Evolutionary conservation across 108 stramenopile genomes (phyloP).

Genomic region (Fragilaria radians): DNA sequence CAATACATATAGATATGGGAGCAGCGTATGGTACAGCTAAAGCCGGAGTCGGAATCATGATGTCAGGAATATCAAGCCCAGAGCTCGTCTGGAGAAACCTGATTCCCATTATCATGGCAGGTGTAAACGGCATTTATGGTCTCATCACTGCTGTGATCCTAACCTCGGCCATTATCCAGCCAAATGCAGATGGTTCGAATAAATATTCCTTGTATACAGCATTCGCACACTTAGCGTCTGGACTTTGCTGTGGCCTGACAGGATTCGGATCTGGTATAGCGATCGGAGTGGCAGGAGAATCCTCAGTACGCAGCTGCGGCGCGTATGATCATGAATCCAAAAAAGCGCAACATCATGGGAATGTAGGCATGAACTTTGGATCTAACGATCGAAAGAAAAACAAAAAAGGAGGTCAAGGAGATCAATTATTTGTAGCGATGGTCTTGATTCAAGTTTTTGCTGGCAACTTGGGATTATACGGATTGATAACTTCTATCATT

Average conservation of each 20-base stretch:
- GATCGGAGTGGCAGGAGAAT: constrained; percentile 45
- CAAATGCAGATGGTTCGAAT: constrained; percentile 15
- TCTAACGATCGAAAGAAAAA: not conserved
- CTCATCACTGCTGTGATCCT: constrained; percentile 46
- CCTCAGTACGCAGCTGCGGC: constrained; percentile 22
- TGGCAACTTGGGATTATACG: constrained; percentile 16
- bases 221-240: constrained; percentile 41
- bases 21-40: constrained; percentile 46
- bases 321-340: not conserved
- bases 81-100: constrained; percentile 40
- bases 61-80: constrained; percentile 37
- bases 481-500: constrained; percentile 19
- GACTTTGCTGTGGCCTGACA: constrained; percentile 47
- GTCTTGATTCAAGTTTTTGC: constrained; percentile 22
- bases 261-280: constrained; percentile 38
- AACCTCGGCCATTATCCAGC: constrained; percentile 24
- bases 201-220: constrained; percentile 40
- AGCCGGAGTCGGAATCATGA: constrained; percentile 39
- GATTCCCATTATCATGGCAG: constrained; percentile 52
- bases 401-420: constrained; percentile 14
- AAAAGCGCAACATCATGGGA: not conserved
- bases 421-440: constrained; percentile 18
- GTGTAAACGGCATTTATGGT: constrained; percentile 49
- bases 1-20: constrained; percentile 26
- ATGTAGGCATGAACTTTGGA: not conserved